A percentile compares a stretch with the other conserved stretches of the same genome.
Evolutionary conservation across 2,329 filamentous ascomycete genomes (phyloP).

Genomic region (Verticillium isaacii): DNA sequence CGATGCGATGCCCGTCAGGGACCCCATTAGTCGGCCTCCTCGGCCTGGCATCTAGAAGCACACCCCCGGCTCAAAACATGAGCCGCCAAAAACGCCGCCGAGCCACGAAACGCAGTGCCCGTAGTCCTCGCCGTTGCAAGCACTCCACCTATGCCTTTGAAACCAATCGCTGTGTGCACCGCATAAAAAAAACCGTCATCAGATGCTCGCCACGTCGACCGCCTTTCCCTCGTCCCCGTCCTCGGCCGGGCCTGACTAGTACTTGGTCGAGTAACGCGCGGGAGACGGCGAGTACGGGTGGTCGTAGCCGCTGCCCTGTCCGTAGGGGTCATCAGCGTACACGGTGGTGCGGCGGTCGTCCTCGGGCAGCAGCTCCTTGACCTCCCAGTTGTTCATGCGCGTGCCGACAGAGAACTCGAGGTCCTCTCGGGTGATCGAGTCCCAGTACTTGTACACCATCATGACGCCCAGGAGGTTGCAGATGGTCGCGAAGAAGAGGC

Average conservation of each 20-base stretch:
- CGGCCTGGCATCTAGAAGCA: not conserved
- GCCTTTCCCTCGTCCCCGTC: not conserved
- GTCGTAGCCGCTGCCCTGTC: constrained; percentile 50
- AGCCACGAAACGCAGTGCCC: not conserved
- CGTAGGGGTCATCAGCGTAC: constrained; percentile 65
- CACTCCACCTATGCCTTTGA: not conserved
- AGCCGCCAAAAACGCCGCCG: not conserved
- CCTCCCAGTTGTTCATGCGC: constrained; percentile 95
- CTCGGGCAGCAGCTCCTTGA: constrained; percentile 83
- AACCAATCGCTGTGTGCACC: not conserved
- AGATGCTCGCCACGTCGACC: not conserved
- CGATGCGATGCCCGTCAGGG: not conserved
- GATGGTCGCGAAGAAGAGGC: constrained; percentile 87
- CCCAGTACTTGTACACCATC: constrained; percentile 99
- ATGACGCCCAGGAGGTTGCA: constrained; percentile 94
- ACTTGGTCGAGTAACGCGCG: constrained; percentile 40
- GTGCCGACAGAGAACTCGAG: constrained; percentile 96
- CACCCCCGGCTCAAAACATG: not conserved
- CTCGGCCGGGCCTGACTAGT: constrained; percentile 22
- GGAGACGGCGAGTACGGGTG: constrained; percentile 41
- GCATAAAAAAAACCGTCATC: not conserved
- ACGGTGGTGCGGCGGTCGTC: constrained; percentile 71
- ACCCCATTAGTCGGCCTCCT: not conserved
- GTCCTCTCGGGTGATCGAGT: constrained; percentile 97
- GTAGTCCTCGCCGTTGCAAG: not conserved